Base-by-base conservation (phyloP, 371 early-diverging fungal species). In the Mortierella sp. region DNA sequence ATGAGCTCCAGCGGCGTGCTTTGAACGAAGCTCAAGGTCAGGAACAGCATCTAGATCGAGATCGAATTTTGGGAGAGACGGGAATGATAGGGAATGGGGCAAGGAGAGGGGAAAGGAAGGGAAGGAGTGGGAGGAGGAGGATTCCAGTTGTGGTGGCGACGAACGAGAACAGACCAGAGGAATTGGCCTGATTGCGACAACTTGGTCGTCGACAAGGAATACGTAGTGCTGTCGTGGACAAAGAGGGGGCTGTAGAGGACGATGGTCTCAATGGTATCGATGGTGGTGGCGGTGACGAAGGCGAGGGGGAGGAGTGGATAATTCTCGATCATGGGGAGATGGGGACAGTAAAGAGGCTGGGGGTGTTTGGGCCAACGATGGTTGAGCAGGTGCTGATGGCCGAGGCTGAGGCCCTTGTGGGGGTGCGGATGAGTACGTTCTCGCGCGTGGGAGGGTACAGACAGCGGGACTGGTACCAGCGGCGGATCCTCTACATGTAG, bases 281-380 rank as follows among this genome's bases (percentile, higher is more conserved):
- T 47, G 52, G 34, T 19, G 53, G 5, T 22, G 2, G 3, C 5
- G 26, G 6, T 3, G 52, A 24, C 5, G 52, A 39, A 26, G 40
- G 37, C 0, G 52, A 52, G 10, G 47, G 43, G 41, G 50, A 26
- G 10, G 69, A 50, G 26, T 39, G 58, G 58, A 34, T 58, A 31
- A 34, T 58, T 34, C 24, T 84, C 65, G 74, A 84, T 26, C 84
- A 84, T 29, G 71, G 40, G 16, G 55, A 55, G 43, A 63, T 84
- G 73, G 43, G 71, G 29, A 84, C 79, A 1, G 70, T 67, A 4
- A 71, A 79, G 55, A 41, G 47, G 1, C 50, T 79, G 9, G 84
- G 79, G 3, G 50, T 70, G 45, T 84, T 84, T 84, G 84, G 84
- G 4, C 84, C 84, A 0, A 84, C 79, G 84, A 84, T 84, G 84